phyloP scores from a whole-genome alignment of 805 yeast genomes.

The Lachancea fermentati region DNA sequence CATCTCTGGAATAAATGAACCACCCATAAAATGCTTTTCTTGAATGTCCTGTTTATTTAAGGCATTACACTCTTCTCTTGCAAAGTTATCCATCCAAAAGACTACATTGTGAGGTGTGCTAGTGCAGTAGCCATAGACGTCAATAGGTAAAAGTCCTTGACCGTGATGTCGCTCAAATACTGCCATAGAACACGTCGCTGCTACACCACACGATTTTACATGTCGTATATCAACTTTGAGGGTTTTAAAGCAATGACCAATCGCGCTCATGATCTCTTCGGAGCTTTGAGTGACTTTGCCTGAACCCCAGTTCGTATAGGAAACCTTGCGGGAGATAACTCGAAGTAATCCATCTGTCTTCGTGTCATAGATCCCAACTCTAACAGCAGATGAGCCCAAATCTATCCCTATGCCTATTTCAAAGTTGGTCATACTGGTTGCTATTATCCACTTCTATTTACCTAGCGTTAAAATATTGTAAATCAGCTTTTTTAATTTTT shows the following conservation, averaged over 20 bases:
- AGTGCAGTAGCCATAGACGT: constrained; percentile 25
- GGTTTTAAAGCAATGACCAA: constrained; percentile 23
- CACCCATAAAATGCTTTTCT: constrained; percentile 34
- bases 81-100: constrained; percentile 56
- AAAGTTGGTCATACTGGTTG: background rate
- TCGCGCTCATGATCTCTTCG: constrained; percentile 33
- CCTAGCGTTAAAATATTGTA: too few relatives aligned
- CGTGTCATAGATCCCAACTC: constrained; percentile 33
- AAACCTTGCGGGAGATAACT: constrained; percentile 15
- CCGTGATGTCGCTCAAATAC: constrained; percentile 29
- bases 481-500: constrained; percentile 1
- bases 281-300: constrained; percentile 38
- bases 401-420: constrained; percentile 40
- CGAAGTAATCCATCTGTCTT: constrained; percentile 15
- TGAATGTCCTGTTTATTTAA: constrained; percentile 23
- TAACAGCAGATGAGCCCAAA: constrained; percentile 46
- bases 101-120: constrained; percentile 37
- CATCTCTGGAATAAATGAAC: constrained; percentile 50
- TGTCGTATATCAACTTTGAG: constrained; percentile 4
- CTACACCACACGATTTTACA: constrained; percentile 34
- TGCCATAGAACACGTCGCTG: constrained; percentile 59
- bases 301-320: constrained; percentile 18
- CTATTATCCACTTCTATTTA: too few relatives aligned
- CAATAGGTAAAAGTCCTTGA: constrained; percentile 25
- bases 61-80: constrained; percentile 31